Evolutionary conservation across 2,329 filamentous ascomycete genomes (phyloP).

Genomic region (Trichoderma koningiopsis): DNA sequence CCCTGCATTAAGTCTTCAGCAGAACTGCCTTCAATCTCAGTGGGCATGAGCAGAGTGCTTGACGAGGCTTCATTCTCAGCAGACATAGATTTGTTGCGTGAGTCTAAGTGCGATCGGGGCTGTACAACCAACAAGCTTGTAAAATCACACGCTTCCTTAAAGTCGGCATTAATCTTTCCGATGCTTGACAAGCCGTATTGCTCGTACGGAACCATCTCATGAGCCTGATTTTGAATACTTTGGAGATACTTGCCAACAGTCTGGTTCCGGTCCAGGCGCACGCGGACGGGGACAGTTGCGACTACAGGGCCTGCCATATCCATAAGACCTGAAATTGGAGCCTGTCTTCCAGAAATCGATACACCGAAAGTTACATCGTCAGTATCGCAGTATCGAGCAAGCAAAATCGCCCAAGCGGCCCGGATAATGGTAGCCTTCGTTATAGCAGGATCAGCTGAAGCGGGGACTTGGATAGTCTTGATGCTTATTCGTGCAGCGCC

Average conservation of each 20-base stretch:
- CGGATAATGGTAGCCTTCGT: constrained; percentile 28
- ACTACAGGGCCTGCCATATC: constrained; percentile 28
- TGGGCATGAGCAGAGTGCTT: background rate
- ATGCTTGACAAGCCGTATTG: constrained; percentile 29
- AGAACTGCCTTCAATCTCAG: background rate
- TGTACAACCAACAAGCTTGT: constrained; percentile 21
- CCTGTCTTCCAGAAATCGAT: constrained; percentile 30
- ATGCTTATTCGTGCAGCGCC: background rate
- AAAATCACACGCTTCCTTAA: constrained; percentile 13
- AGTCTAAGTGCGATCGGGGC: constrained; percentile 4
- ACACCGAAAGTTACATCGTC: constrained; percentile 32
- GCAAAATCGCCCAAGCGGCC: constrained; percentile 31
- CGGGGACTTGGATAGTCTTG: constrained; percentile 2
- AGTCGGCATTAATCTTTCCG: constrained; percentile 10
- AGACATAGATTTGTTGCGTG: background rate
- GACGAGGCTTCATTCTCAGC: background rate
- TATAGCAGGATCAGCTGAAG: background rate
- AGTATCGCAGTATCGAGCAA: constrained; percentile 28
- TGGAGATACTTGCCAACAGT: constrained; percentile 18
- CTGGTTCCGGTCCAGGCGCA: constrained; percentile 23
- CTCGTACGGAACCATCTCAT: constrained; percentile 32
- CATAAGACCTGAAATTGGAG: constrained; percentile 24
- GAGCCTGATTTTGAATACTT: constrained; percentile 28
- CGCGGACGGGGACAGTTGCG: constrained; percentile 28
- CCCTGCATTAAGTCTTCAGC: constrained; percentile 17